A percentile compares a stretch with the other conserved stretches of the same genome.
These are phyloP conservation scores for Suhomyces pyralidae DNA, from an alignment of 805 yeast species.

Conservation along the genomic window DNA sequence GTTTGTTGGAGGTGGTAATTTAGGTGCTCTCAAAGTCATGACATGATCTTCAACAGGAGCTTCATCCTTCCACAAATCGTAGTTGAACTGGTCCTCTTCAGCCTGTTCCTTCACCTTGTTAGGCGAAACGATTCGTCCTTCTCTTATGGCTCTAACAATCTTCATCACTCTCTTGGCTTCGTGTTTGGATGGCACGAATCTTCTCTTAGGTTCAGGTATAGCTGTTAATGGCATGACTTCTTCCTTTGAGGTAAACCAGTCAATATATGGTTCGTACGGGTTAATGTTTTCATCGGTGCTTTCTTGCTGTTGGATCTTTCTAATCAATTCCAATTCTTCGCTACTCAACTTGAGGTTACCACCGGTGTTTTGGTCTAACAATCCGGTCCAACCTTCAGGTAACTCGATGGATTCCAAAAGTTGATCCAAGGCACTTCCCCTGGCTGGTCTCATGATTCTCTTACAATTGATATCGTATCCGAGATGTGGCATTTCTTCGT, in stretches of 20 bases:
- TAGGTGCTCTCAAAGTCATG: constrained; percentile 94
- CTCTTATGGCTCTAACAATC: constrained; percentile 92
- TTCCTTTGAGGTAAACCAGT: constrained; percentile 86
- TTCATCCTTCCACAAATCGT: constrained; percentile 80
- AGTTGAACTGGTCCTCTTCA: constrained; percentile 53
- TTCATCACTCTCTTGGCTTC: constrained; percentile 97
- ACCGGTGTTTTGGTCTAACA: constrained; percentile 88
- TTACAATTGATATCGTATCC: constrained; percentile 97
- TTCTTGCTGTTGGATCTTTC: constrained; percentile 81
- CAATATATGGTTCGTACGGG: constrained; percentile 91
- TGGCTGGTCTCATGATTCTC: constrained; percentile 98
- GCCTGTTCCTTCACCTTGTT: constrained; percentile 49
- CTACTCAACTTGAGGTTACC: constrained; percentile 71
- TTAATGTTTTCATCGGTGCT: constrained; percentile 74
- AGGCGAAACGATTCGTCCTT: constrained; percentile 87
- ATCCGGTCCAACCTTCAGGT: constrained; percentile 99
- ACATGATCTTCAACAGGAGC: constrained; percentile 64
- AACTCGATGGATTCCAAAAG: constrained; percentile 86
- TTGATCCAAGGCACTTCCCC: constrained; percentile 90
- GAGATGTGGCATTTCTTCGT: constrained; percentile 95
- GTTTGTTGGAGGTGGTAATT: constrained; percentile 91
- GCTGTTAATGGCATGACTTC: constrained; percentile 92
- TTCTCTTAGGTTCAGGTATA: constrained; percentile 93
- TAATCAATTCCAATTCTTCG: constrained; percentile 86
- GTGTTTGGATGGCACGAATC: constrained; percentile 94